Evolutionary conservation across 192 early-diverging fungal species (phyloP), one percentile per base, ranked within the genome.

Genomic region (Cetraspora pellucida): DNA sequence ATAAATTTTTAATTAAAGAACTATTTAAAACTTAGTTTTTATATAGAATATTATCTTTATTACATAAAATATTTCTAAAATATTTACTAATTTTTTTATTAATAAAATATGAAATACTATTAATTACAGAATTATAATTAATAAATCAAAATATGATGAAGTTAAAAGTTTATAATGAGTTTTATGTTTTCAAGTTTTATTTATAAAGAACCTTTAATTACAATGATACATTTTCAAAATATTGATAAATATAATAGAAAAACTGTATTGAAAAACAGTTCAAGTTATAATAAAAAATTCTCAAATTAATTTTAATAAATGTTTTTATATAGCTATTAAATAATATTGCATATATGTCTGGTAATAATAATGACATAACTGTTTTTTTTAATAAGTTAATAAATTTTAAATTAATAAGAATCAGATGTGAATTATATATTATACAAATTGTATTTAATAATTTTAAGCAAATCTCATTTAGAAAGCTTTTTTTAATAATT

Each of bases 331-430:
- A 13, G 61, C 7, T 13, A 64, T 27, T 25, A 11, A 25, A 65
- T 1, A 58, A 58, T 10, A 58, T 17, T 23, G 7, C 19, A 10
- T 65, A 65, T 43, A 65, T 65, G 3, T 65, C 3, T 17, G 28
- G 13, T 17, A n/a, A 14, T 65, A 65, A 65, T 14, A 28, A 16
- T 30, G 3, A 3, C 6, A 28, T 13, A 7, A 65, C 28, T 43
- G 19, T 28, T 19, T 13, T 65, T 65, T 65, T 65, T 65, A 65
- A 65, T 43, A 65, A 65, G 16, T 28, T 28, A 31, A 65, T n/a
- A 58, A 19, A 28, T 1, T 16, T 16, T 28, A 65, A 65, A 14
- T 65, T 28, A 43, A 28, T 43, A 43, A 10, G 1, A 14, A 65
- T 65, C 30, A 14, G 28, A 1, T 65, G 1, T 30, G 27, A 6